A percentile compares a stretch with the other conserved stretches of the same genome.
Conservation (phyloP, 768 basidiomycete genomes). For the Cantharellus anzutake region DNA sequence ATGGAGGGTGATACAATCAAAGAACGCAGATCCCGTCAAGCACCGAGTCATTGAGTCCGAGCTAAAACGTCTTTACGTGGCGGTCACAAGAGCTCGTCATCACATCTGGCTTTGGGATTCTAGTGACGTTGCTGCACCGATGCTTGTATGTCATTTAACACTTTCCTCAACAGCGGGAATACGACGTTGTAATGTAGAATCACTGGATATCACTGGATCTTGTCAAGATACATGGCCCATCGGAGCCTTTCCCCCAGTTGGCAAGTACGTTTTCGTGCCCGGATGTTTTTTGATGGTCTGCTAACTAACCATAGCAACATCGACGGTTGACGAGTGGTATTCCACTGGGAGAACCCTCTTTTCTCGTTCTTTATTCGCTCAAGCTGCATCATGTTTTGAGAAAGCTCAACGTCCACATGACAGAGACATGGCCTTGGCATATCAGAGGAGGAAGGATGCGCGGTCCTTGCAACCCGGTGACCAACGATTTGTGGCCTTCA, state of each 20-base stretch:
- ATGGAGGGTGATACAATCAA: slow-evolving; percentile 36
- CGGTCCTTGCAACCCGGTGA: neutral
- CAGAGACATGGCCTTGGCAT: neutral
- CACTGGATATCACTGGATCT: neutral
- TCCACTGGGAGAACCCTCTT: slow-evolving; percentile 1
- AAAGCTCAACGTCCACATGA: slow-evolving; percentile 1
- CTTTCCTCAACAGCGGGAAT: too few relatives aligned
- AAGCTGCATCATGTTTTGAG: slow-evolving; percentile 5
- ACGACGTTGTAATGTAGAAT: neutral
- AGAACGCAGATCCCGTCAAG: neutral
- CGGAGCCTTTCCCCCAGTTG: neutral
- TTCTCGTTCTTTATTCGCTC: neutral
- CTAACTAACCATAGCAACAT: neutral
- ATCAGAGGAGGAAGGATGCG: neutral
- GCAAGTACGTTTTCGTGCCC: neutral
- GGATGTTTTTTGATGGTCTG: neutral
- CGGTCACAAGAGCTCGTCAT: slow-evolving; percentile 6
- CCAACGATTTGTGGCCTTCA: neutral
- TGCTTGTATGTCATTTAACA: slow-evolving; percentile 1
- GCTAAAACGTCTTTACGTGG: slow-evolving; percentile 8
- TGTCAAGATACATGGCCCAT: neutral
- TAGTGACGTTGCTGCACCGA: neutral
- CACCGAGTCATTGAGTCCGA: slow-evolving; percentile 4
- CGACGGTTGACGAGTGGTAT: slow-evolving; percentile 1
- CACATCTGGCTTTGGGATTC: slow-evolving; percentile 8